phyloP scores from a whole-genome alignment of 2,329 filamentous ascomycete genomes.

The Paecilomyces niveus region DNA sequence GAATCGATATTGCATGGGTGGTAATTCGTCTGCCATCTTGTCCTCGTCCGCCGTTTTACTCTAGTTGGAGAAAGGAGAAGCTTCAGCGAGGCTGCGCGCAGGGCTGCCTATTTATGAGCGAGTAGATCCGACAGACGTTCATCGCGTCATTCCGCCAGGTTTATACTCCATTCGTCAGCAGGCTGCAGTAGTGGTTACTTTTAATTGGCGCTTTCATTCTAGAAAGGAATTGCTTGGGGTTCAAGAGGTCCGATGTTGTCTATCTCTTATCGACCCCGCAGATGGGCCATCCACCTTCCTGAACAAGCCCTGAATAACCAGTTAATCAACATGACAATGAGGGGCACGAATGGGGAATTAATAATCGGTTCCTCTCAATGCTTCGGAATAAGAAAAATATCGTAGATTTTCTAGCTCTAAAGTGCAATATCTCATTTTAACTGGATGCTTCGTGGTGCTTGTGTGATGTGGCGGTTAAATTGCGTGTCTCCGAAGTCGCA shows the following conservation, averaged over 20 bases:
- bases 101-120: background rate
- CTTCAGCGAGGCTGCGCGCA: background rate
- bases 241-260: background rate
- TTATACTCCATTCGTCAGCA: background rate
- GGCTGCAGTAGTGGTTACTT: background rate
- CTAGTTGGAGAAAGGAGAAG: background rate
- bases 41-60: background rate
- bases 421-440: background rate
- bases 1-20: slow-evolving; percentile 2
- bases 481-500: background rate
- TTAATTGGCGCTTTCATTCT: background rate
- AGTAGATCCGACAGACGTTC: background rate
- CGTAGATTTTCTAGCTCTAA: background rate
- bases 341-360: background rate
- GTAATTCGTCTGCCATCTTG: background rate
- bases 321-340: background rate
- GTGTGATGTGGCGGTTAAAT: background rate
- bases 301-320: too few species aligned
- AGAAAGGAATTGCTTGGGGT: background rate
- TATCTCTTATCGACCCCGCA: background rate
- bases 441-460: background rate
- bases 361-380: background rate
- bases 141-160: background rate
- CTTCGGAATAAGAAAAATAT: background rate
- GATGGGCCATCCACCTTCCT: background rate